Conservation (phyloP, 2,329 filamentous ascomycete genomes). For the Amauroascus niger region DNA sequence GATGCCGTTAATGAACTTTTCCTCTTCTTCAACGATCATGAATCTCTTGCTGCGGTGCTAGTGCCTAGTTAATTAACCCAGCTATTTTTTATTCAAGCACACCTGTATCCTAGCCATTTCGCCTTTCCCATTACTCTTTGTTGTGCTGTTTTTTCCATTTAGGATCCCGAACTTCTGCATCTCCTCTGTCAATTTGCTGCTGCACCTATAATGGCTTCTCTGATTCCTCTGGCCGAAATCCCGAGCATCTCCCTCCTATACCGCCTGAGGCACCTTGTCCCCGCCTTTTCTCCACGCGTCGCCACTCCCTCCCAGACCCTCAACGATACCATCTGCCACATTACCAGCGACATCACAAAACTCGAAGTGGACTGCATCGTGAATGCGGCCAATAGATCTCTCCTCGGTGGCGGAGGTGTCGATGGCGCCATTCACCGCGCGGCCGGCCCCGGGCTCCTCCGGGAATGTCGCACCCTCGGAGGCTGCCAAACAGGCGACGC, state of each 20-base stretch:
- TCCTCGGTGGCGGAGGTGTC: constrained; percentile 84
- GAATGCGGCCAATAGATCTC: constrained; percentile 74
- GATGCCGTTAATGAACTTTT: too few relatives aligned
- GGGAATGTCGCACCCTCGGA: constrained; percentile 60
- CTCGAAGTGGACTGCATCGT: constrained; percentile 74
- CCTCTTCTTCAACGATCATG: too few relatives aligned
- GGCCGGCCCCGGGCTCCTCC: constrained; percentile 58
- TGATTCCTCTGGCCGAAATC: constrained; percentile 25
- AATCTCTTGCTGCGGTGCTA: too few relatives aligned
- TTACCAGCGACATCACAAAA: constrained; percentile 71
- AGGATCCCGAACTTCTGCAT: background rate
- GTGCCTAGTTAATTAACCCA: too few relatives aligned
- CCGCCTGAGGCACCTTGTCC: constrained; percentile 43
- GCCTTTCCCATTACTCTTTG: too few relatives aligned
- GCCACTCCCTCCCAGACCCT: constrained; percentile 43
- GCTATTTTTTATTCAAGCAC: too few relatives aligned
- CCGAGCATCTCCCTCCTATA: constrained; percentile 52
- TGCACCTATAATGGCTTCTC: constrained; percentile 6
- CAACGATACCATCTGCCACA: constrained; percentile 63
- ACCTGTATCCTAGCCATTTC: too few relatives aligned
- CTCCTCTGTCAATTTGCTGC: background rate
- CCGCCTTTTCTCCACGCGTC: constrained; percentile 20
- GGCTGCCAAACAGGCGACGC: constrained; percentile 71
- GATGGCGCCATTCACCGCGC: constrained; percentile 78
- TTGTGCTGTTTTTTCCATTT: background rate